Percentiles rank a stretch among this genome's conserved stretches.
These are phyloP conservation scores for Cyclotella sp. DNA, from an alignment of 108 stramenopile genomes.

Conservation along the genomic window DNA sequence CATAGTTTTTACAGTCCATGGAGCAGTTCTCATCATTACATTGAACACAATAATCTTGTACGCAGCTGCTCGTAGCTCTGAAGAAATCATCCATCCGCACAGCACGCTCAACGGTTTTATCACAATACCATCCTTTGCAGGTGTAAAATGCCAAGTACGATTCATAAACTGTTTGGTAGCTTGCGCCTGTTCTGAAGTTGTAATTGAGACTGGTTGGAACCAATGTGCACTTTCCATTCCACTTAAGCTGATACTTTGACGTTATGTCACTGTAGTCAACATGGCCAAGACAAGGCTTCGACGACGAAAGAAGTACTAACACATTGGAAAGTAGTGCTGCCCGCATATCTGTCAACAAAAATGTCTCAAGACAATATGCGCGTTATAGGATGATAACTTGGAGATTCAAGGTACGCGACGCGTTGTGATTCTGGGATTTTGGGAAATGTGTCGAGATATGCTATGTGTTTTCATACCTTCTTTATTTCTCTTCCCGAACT, in stretches of 20 bases:
- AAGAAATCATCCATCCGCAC: neutral
- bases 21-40: neutral
- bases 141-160: neutral
- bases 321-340: neutral
- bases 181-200: neutral
- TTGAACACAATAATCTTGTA: conserved; percentile 5
- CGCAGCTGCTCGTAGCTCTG: neutral
- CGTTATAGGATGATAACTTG: too few relatives aligned
- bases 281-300: neutral
- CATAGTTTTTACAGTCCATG: neutral
- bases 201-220: neutral
- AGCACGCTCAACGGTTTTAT: neutral
- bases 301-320: neutral
- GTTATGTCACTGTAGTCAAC: neutral
- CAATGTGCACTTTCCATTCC: neutral
- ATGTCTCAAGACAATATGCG: neutral
- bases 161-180: neutral
- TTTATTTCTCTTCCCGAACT: too few relatives aligned
- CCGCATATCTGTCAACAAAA: neutral
- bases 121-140: neutral
- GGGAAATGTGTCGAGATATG: too few relatives aligned
- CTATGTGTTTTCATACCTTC: too few relatives aligned
- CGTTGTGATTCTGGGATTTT: too few relatives aligned
- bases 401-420: too few relatives aligned
- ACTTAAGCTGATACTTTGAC: neutral